Evolutionary conservation across 352 stramenopile species (phyloP).

Genomic region (Phytophthora capsici): DNA sequence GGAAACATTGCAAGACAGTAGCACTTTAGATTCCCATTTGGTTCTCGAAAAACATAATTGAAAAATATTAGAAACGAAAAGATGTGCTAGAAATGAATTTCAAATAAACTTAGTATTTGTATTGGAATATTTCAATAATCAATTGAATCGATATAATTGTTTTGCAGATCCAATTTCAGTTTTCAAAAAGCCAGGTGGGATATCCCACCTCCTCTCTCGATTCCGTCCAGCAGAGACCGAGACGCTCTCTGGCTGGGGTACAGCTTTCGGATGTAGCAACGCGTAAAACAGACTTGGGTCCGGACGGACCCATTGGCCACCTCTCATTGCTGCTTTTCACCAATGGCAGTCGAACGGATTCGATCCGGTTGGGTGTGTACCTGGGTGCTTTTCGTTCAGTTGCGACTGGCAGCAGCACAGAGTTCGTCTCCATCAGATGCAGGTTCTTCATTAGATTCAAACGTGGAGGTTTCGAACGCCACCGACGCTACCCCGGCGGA

Average conservation of each 20-base stretch:
- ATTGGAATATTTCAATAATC: no score
- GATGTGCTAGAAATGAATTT: no score
- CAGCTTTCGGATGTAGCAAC: constrained; percentile 3
- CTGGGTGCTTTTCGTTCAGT: constrained; percentile 1
- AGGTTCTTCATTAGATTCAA: not conserved
- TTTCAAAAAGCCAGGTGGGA: constrained; percentile 16
- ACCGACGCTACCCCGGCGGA: constrained; percentile 20
- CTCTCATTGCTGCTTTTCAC: constrained; percentile 7
- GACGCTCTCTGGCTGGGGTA: constrained; percentile 27
- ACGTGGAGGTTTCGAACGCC: not conserved
- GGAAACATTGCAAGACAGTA: constrained; percentile 23
- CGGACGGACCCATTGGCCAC: constrained; percentile 13
- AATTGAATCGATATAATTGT: no score
- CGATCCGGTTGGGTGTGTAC: not conserved
- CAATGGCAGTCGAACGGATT: constrained; percentile 1
- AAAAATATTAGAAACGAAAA: no score
- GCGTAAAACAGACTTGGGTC: constrained; percentile 17
- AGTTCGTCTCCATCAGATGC: constrained; percentile 19
- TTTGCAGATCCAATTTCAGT: no score
- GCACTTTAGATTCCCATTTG: not conserved
- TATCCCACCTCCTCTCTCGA: constrained; percentile 23
- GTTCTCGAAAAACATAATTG: not conserved
- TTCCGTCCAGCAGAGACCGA: constrained; percentile 26
- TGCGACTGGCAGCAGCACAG: not conserved
- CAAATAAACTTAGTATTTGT: no score